phyloP scores from a whole-genome alignment of 1,139 yeast species.

The Blastobotrys ciferrii region DNA sequence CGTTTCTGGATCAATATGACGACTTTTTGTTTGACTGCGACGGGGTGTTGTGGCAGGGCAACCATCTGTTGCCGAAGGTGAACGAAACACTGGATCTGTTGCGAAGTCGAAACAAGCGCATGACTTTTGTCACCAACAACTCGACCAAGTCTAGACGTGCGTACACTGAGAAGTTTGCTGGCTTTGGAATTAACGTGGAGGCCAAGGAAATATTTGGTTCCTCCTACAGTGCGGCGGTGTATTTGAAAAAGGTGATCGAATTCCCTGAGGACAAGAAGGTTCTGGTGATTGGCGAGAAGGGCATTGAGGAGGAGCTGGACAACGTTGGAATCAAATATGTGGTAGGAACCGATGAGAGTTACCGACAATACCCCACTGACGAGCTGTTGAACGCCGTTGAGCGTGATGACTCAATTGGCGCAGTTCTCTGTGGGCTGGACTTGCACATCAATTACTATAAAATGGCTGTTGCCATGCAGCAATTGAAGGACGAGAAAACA shows the following conservation, averaged over 20 bases:
- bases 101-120: slow-evolving; percentile 53
- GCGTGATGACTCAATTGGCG: slow-evolving; percentile 73
- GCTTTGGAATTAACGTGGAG: slow-evolving; percentile 65
- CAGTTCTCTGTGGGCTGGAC: slow-evolving; percentile 87
- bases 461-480: slow-evolving; percentile 77
- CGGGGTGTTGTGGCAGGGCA: slow-evolving; percentile 88
- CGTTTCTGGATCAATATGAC: slow-evolving; percentile 64
- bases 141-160: slow-evolving; percentile 83
- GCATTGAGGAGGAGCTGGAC: slow-evolving; percentile 70
- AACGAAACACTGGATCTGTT: slow-evolving; percentile 62
- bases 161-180: slow-evolving; percentile 71
- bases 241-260: slow-evolving; percentile 70
- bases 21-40: slow-evolving; percentile 91
- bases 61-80: slow-evolving; percentile 67
- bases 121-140: slow-evolving; percentile 91
- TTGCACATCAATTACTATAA: slow-evolving; percentile 74
- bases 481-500: slow-evolving; percentile 63
- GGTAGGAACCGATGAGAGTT: slow-evolving; percentile 64
- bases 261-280: slow-evolving; percentile 72
- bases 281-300: slow-evolving; percentile 83
- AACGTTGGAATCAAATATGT: slow-evolving; percentile 65
- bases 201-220: slow-evolving; percentile 86
- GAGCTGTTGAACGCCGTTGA: slow-evolving; percentile 37
- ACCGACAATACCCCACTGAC: slow-evolving; percentile 25
- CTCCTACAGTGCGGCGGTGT: slow-evolving; percentile 87